phyloP scores from a whole-genome alignment of 2,329 filamentous ascomycete genomes.

The Cylindrodendrum hubeiense region DNA sequence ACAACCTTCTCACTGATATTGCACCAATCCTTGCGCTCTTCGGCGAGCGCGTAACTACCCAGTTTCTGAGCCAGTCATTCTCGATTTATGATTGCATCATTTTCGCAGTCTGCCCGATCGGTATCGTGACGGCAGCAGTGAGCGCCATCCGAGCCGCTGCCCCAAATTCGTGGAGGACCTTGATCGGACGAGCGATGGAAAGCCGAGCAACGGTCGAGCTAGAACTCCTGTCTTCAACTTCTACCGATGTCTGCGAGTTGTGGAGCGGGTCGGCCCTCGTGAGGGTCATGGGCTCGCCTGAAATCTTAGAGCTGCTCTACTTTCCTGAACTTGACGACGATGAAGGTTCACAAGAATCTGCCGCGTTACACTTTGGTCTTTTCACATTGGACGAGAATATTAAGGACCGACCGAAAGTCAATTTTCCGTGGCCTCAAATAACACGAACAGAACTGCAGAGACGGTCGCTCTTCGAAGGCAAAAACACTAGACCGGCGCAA shows the following conservation, averaged over 20 bases:
- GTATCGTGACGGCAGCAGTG: neutral
- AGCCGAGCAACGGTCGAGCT: neutral
- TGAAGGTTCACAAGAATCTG: too few species aligned
- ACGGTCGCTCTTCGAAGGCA: too few species aligned
- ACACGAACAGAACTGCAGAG: too few species aligned
- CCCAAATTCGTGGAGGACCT: too few species aligned
- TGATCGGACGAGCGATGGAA: neutral
- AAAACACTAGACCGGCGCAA: too few species aligned
- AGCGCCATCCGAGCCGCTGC: neutral
- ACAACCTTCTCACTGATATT: too few species aligned
- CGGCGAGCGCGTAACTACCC: neutral
- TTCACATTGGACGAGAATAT: too few species aligned
- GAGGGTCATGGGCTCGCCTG: neutral
- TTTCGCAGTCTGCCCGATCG: neutral
- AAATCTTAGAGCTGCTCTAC: neutral
- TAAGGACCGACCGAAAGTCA: too few species aligned
- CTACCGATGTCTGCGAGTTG: neutral
- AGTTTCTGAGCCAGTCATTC: neutral
- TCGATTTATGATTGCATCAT: neutral
- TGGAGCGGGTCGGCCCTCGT: neutral
- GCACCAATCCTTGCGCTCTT: slow-evolving; percentile 1
- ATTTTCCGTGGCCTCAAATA: too few species aligned
- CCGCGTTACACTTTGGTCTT: too few species aligned
- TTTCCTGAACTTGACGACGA: neutral
- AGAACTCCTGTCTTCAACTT: neutral